These are phyloP conservation scores for Cladosporium sp. DNA, from an alignment of 2,329 filamentous ascomycete species.

Conservation along the genomic window DNA sequence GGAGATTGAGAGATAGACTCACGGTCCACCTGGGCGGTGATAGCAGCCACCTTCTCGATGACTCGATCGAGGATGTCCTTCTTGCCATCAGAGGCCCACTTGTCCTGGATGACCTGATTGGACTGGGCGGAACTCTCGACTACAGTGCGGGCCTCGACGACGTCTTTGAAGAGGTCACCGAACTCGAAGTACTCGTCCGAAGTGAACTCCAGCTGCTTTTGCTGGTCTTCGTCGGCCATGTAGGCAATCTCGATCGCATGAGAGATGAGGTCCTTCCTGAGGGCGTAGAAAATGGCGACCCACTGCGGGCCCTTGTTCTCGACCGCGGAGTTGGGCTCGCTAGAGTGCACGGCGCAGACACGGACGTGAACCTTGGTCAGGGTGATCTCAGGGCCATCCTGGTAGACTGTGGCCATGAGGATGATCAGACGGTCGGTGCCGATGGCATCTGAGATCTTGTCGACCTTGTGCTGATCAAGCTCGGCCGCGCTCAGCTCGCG, in stretches of 20 bases:
- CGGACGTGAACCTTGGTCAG: slow-evolving; percentile 24
- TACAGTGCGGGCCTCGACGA: not conserved
- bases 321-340: not conserved
- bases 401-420: not conserved
- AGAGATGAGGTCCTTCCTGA: not conserved
- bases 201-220: no score
- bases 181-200: not conserved
- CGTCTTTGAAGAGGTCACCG: not conserved
- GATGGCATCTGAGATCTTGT: slow-evolving; percentile 43
- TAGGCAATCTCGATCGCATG: not conserved
- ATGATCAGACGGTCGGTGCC: slow-evolving; percentile 36
- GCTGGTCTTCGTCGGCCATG: not conserved
- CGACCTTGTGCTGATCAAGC: not conserved
- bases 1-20: not conserved
- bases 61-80: not conserved
- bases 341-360: slow-evolving; percentile 26
- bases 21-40: not conserved
- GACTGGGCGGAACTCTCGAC: not conserved
- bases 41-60: not conserved
- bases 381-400: slow-evolving; percentile 27
- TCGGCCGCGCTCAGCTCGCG: not conserved
- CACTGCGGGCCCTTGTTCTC: not conserved
- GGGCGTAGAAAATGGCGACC: not conserved
- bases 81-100: not conserved
- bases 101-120: not conserved